Evolutionary conservation across 495 filamentous ascomycete species (phyloP).

Genomic region (Penicillium samsonianum): DNA sequence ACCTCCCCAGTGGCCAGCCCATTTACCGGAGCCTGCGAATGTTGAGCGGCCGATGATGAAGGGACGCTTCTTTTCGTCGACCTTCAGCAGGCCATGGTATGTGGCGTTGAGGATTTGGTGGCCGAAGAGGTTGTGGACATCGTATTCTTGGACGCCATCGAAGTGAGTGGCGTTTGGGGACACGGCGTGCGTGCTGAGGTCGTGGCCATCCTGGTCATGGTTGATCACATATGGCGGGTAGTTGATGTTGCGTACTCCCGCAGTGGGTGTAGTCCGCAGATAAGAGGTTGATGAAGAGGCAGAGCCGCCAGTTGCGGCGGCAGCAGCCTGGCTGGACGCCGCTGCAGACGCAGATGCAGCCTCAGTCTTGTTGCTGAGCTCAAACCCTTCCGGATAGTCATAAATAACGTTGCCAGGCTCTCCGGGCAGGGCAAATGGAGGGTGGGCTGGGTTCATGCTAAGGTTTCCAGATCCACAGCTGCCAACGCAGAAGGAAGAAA

Average conservation of each 20-base stretch:
- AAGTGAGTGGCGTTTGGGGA: conserved; percentile 76
- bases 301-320: conserved; percentile 38
- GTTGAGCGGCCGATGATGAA: conserved; percentile 88
- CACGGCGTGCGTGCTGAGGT: conserved; percentile 72
- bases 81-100: conserved; percentile 65
- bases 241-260: conserved; percentile 72
- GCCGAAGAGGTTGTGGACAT: conserved; percentile 76
- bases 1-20: conserved; percentile 86
- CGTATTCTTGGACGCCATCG: conserved; percentile 73
- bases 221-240: conserved; percentile 82
- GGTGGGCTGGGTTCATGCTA: conserved; percentile 69
- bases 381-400: conserved; percentile 72
- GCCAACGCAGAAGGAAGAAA: conserved; percentile 79
- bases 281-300: conserved; percentile 50
- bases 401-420: conserved; percentile 60
- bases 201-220: conserved; percentile 65
- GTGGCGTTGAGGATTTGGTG: conserved; percentile 79
- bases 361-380: conserved; percentile 68
- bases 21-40: conserved; percentile 77
- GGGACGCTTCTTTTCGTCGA: conserved; percentile 68
- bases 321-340: conserved; percentile 52
- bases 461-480: conserved; percentile 72
- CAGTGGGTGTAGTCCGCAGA: conserved; percentile 64
- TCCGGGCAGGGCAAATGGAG: conserved; percentile 66
- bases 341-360: conserved; percentile 59